A percentile compares a stretch with the other conserved stretches of the same genome.
Evolutionary conservation across 345 rosid species (phyloP).

Genomic region (Salix udensis): DNA sequence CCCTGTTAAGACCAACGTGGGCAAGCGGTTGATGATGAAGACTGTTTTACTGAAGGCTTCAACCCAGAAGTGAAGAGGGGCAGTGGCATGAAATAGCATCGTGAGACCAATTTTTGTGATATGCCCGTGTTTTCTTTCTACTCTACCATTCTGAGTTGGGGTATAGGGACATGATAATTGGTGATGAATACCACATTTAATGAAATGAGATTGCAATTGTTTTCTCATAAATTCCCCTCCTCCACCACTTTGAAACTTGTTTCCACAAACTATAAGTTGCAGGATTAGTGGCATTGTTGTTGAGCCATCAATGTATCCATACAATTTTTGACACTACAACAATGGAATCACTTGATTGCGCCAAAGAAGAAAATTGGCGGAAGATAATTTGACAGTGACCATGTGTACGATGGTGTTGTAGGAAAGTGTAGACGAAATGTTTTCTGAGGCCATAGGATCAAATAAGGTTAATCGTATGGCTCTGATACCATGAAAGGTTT

Average conservation of each 20-base stretch:
- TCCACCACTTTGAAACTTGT: constrained; percentile 2
- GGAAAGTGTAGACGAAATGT: not conserved
- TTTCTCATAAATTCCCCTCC: not conserved
- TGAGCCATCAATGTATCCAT: not conserved
- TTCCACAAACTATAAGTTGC: accelerated
- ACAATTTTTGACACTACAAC: not conserved
- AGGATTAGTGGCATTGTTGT: not conserved
- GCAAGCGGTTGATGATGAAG: constrained; percentile 1
- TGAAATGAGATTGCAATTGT: not conserved
- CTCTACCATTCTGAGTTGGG: not conserved
- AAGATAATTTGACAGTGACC: not conserved
- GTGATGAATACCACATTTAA: not conserved
- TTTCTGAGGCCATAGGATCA: not conserved
- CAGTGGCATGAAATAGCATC: too few species aligned
- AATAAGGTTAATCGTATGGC: not conserved
- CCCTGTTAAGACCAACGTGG: not conserved
- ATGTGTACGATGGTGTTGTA: not conserved
- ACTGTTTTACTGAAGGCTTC: not conserved
- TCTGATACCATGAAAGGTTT: not conserved
- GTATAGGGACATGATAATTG: not conserved
- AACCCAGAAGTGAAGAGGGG: too few species aligned
- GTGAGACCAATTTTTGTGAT: too few species aligned
- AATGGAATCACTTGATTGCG: accelerated
- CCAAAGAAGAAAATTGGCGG: not conserved
- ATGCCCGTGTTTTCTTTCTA: too few species aligned